Percentiles rank a stretch among this genome's conserved stretches.
Conservation (phyloP, 1,284 basidiomycete genomes). For the Melampsora americana region DNA sequence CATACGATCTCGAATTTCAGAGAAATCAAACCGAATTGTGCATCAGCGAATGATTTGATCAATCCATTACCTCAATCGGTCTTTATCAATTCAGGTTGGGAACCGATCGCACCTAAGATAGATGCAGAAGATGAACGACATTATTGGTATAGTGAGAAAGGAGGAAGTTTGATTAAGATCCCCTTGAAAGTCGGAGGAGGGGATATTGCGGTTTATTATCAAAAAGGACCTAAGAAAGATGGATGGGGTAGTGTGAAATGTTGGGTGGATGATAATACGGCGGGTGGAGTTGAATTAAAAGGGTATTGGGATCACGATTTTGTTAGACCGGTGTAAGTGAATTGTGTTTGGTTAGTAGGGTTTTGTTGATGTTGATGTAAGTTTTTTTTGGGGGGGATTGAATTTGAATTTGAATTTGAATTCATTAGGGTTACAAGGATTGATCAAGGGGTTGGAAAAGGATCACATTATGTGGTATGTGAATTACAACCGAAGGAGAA, state of each 20-base stretch:
- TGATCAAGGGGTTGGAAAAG: conserved; percentile 69
- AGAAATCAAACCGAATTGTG: conserved; percentile 83
- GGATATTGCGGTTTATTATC: conserved; percentile 73
- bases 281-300: conserved; percentile 59
- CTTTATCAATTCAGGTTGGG: conserved; percentile 87
- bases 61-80: conserved; percentile 84
- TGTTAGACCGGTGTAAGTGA: conserved; percentile 56
- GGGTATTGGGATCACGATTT: conserved; percentile 57
- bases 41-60: conserved; percentile 85
- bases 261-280: conserved; percentile 60
- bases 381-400: no score
- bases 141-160: conserved; percentile 81
- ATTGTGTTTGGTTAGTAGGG: no score
- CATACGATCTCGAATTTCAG: conserved; percentile 64
- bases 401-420: conserved; percentile 18
- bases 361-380: neutral
- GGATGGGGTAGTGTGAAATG: conserved; percentile 67
- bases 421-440: conserved; percentile 56
- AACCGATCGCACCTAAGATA: conserved; percentile 66
- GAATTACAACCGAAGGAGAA: conserved; percentile 56
- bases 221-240: conserved; percentile 62
- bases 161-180: conserved; percentile 71
- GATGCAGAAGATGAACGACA: conserved; percentile 62
- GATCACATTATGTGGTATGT: conserved; percentile 83
- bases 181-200: conserved; percentile 70